Conservation (phyloP, 768 basidiomycete genomes). For the Xerocomellus dryophilus region DNA sequence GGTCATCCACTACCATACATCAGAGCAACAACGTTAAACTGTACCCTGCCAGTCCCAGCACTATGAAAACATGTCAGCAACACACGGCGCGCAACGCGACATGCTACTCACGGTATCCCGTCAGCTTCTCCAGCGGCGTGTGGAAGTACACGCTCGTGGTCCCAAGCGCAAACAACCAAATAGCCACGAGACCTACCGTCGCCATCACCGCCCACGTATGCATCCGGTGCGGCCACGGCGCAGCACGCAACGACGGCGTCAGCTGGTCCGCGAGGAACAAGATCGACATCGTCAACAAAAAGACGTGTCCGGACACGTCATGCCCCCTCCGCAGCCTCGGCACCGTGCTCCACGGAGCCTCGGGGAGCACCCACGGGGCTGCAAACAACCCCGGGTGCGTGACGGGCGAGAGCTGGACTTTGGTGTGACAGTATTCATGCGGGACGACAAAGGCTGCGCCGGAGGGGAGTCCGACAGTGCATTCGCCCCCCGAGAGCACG, state of each 20-base stretch:
- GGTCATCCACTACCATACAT: neutral
- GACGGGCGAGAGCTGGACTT: conserved; percentile 47
- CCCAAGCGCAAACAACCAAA: conserved; percentile 72
- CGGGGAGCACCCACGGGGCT: conserved; percentile 35
- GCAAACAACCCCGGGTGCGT: conserved; percentile 67
- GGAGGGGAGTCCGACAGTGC: conserved; percentile 60
- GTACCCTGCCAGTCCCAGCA: conserved; percentile 38
- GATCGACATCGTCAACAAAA: conserved; percentile 76
- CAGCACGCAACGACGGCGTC: conserved; percentile 45
- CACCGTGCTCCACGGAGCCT: conserved; percentile 41
- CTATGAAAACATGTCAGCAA: conserved; percentile 23
- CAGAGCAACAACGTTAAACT: conserved; percentile 28
- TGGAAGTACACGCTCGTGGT: conserved; percentile 93
- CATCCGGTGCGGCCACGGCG: conserved; percentile 36
- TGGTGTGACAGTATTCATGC: conserved; percentile 51
- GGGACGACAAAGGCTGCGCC: conserved; percentile 56
- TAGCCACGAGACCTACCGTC: conserved; percentile 46
- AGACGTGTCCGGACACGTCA: conserved; percentile 92
- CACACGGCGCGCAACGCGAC: too few species aligned
- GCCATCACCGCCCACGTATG: conserved; percentile 49
- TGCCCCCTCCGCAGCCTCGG: conserved; percentile 79
- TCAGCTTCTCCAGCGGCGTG: conserved; percentile 79
- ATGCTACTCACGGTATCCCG: conserved; percentile 69
- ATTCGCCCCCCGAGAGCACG: conserved; percentile 69
- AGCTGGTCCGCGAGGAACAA: conserved; percentile 81